Conservation (phyloP, 352 stramenopile genomes). For the Phytopythium vexans region DNA sequence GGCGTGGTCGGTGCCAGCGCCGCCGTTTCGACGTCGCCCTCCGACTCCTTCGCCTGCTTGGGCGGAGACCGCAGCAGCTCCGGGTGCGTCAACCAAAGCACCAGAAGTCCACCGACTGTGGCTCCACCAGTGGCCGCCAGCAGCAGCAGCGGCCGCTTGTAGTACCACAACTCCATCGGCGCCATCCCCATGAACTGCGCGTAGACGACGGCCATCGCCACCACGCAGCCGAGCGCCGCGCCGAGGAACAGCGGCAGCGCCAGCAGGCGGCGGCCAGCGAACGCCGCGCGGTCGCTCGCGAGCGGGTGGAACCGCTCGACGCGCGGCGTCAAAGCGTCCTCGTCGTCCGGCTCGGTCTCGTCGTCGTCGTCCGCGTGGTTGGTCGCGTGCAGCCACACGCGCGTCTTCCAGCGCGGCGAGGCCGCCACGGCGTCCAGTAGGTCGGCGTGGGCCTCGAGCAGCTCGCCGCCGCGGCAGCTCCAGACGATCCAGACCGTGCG, state of each 20-base stretch:
- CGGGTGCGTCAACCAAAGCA: no score
- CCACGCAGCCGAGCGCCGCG: constrained; percentile 17
- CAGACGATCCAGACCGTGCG: constrained; percentile 50
- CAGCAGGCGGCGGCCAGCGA: constrained; percentile 24
- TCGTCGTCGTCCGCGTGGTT: constrained; percentile 22
- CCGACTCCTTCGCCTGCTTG: constrained; percentile 41
- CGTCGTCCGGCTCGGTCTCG: constrained; percentile 30
- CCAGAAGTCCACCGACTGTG: constrained; percentile 13
- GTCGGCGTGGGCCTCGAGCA: constrained; percentile 37
- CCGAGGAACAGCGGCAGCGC: constrained; percentile 33
- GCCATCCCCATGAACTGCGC: not conserved
- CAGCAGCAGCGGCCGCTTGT: constrained; percentile 34
- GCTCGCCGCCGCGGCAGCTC: constrained; percentile 45
- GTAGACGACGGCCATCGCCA: constrained; percentile 34
- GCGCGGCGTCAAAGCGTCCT: constrained; percentile 18
- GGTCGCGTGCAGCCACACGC: constrained; percentile 49
- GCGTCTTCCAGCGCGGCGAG: constrained; percentile 40
- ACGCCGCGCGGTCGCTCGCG: constrained; percentile 23
- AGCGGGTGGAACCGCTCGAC: constrained; percentile 35
- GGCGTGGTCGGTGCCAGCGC: constrained; percentile 33
- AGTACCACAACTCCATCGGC: constrained; percentile 28
- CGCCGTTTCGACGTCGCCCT: constrained; percentile 22
- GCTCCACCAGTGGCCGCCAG: constrained; percentile 19
- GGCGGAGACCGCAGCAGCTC: constrained; percentile 1
- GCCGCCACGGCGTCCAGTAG: constrained; percentile 41